Conservation (phyloP, 2,329 filamentous ascomycete genomes). For the Westerdykella aurantiaca region DNA sequence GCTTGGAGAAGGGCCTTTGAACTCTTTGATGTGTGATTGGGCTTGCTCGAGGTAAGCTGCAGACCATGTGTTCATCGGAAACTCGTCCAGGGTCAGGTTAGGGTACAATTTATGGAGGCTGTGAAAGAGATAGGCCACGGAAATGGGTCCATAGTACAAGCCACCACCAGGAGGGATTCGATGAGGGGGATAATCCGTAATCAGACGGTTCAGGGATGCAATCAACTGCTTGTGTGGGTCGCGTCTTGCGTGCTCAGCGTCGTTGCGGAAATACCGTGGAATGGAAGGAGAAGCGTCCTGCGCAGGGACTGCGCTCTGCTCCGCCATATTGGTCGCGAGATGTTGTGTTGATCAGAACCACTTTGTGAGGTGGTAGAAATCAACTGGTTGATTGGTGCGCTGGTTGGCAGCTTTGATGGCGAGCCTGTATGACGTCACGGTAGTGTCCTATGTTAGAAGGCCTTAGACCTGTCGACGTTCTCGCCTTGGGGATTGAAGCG, state of each 20-base stretch:
- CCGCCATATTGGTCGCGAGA: constrained; percentile 18
- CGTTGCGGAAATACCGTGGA: constrained; percentile 41
- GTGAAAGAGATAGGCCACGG: constrained; percentile 47
- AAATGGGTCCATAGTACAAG: constrained; percentile 47
- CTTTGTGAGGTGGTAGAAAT: background rate
- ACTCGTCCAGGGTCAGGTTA: constrained; percentile 43
- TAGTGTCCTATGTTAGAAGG: no score
- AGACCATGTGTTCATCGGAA: constrained; percentile 45
- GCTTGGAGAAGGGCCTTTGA: constrained; percentile 40
- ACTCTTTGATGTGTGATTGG: constrained; percentile 46
- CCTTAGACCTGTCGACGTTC: no score
- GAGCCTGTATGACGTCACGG: no score
- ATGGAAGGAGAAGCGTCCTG: constrained; percentile 22
- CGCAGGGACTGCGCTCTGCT: constrained; percentile 16
- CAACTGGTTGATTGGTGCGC: no score
- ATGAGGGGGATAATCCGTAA: constrained; percentile 44
- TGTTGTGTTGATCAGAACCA: background rate
- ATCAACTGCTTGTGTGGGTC: constrained; percentile 48
- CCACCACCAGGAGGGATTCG: constrained; percentile 43
- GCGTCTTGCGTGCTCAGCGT: constrained; percentile 31
- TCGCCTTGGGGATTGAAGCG: no score
- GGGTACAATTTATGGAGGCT: constrained; percentile 46
- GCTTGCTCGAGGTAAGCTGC: constrained; percentile 48
- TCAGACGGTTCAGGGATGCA: constrained; percentile 45
- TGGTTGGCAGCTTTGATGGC: no score